phyloP scores from a whole-genome alignment of 2,329 filamentous ascomycete species.

The Alternaria solani region DNA sequence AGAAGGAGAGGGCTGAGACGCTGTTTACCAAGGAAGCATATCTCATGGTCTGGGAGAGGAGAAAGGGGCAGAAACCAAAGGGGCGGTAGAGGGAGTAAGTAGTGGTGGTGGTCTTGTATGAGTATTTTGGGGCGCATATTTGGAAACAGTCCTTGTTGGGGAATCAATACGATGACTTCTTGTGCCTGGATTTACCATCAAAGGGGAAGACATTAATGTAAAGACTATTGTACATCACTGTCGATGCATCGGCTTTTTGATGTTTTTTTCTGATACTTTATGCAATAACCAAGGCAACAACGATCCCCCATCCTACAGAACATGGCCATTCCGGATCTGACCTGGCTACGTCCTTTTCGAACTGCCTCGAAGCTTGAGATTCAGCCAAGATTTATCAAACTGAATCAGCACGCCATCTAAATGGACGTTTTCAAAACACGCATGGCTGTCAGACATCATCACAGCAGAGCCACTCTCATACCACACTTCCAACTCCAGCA shows the following conservation, averaged over 20 bases:
- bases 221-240: neutral
- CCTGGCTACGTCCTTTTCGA: no score
- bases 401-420: neutral
- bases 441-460: neutral
- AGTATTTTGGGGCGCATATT: neutral
- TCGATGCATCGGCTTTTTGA: neutral
- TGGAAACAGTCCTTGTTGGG: neutral
- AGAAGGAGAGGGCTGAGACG: constrained; percentile 86
- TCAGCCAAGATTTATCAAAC: no score
- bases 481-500: neutral
- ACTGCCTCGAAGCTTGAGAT: no score
- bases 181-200: neutral
- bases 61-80: constrained; percentile 57
- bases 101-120: neutral
- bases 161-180: neutral
- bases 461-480: neutral
- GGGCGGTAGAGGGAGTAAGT: neutral
- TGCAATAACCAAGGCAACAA: neutral
- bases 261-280: neutral
- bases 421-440: neutral
- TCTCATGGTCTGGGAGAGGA: constrained; percentile 93
- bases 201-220: neutral
- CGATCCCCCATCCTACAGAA: neutral
- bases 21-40: constrained; percentile 94
- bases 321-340: no score